Evolutionary conservation across 305 asterid genomes (phyloP), one percentile per base, ranked within the genome.

Genomic region (Plantago lanceolata): DNA sequence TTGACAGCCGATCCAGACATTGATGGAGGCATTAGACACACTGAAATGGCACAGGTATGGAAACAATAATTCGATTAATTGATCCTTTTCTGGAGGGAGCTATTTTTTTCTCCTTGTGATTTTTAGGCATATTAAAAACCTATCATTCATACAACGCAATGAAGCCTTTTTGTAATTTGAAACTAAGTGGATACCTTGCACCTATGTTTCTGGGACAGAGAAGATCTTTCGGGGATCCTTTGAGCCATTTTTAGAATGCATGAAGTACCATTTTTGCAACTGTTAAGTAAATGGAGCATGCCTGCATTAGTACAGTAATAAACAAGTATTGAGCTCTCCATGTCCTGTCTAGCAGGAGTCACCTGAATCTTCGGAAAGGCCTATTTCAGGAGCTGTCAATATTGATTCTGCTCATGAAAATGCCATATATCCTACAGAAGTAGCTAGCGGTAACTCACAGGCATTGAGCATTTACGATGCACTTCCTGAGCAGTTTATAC

Each of bases 1-100:
- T 62, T 71, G 61, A 21, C 20, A 0, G 52, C 33, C 44, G 59
- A 17, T 8, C 48, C 52, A n/a, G 17, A 4, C 20, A 26, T 24
- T 7, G 62, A 53, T 48, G 50, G 40, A 37, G 17, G 31, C 31
- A n/a, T 26, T 35, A 57, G 53, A 64, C 67, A 67, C 45, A 61
- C 52, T 29, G 68, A 69, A 66, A 44, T 33, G 56, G 29, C 48
- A 16, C 73, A 79, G 85, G 87, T 79, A 29, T 21, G 82, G 16
- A 19, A 51, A 13, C 16, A 26, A 18, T 43, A 24, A 15, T 43
- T 28, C 8, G 35, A 20, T 20, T 20, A 53, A 14, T 52, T 20
- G 33, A 51, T 21, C 24, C 24, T 51, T 51, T 51, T 51, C 29
- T 18, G 57, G 57, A 19, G 57, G 35, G 9, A 8, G 26, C 37